Base-by-base conservation (phyloP, 805 yeast genomes). In the Ogataea trehaloabstinens region DNA sequence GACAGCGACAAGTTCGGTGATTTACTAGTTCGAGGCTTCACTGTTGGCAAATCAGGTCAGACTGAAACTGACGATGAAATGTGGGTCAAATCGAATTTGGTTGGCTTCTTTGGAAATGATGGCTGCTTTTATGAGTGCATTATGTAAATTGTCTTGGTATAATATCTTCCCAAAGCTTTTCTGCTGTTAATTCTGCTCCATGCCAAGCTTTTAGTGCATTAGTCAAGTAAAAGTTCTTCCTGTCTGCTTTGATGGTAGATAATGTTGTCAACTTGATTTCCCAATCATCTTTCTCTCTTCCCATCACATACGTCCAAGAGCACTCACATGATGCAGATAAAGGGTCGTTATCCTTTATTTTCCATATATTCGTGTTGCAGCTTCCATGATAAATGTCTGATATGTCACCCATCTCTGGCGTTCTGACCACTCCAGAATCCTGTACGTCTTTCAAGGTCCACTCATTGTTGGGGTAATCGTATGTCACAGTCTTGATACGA, bases 61-160 rank as follows among this genome's bases (percentile, higher is more conserved):
- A 31, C 45, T 22, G 42, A 31, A 1, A 50, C 55, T 3, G 73
- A 72, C n/a, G 68, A 74, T 6, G 78, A 73, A 44, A 73, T 75
- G 16, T 80, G 71, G 60, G 63, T 69, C 61, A 60, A 64, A 8
- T 64, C 74, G 3, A 73, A 73, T 5, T 63, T 80, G 0, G 52
- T 47, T 24, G 89, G 87, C 0, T 66, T 67, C 25, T 81, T 82
- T 71, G 90, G 88, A 11, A 65, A 59, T 20, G 91, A 84, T 58
- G 90, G 90, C 2, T 82, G 90, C 53, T 70, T 84, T 42, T 84
- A 83, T 55, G 70, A 68, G 25, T 42, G 37, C 19, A 30, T 17
- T 59, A 62, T 4, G 56, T 43, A 42, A 53, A 66, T 18, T 52
- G 41, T 52, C 71, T 60, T 17, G 63, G 56, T 40, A 68, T 64